These are phyloP conservation scores for Dothideomycetidae sp. DNA, from an alignment of 2,329 filamentous ascomycete genomes.

Conservation along the genomic window DNA sequence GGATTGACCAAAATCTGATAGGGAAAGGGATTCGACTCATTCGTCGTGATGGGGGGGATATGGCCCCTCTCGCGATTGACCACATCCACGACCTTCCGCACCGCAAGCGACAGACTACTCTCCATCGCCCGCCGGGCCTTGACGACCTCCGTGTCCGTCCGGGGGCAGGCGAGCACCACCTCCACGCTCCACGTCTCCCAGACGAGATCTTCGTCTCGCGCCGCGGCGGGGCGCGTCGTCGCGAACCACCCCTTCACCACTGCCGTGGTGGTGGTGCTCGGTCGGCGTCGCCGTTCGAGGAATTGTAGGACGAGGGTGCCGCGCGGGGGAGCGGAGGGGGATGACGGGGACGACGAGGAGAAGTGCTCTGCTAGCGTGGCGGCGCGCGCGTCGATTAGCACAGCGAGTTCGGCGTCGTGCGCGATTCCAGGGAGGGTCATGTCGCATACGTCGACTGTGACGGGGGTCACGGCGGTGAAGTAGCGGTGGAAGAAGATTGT, in stretches of 20 bases:
- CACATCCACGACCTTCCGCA: conserved; percentile 76
- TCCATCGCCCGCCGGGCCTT: conserved; percentile 88
- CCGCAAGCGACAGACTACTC: conserved; percentile 70
- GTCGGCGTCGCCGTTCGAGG: conserved; percentile 77
- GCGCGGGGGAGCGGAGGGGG: conserved; percentile 30
- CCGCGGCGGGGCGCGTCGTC: conserved; percentile 53
- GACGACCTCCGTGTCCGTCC: conserved; percentile 75
- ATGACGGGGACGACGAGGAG: conserved; percentile 30
- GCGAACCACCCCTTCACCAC: conserved; percentile 62
- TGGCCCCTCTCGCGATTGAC: conserved; percentile 87
- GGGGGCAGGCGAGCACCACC: conserved; percentile 79
- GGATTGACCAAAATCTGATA: conserved; percentile 87
- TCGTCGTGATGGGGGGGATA: conserved; percentile 91
- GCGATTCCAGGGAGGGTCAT: conserved; percentile 71
- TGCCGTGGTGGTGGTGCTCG: too few relatives aligned
- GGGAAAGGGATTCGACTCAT: conserved; percentile 82
- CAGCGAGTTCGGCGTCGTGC: conserved; percentile 79
- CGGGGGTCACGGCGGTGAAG: conserved; percentile 73
- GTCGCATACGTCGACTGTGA: conserved; percentile 78
- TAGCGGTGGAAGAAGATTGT: conserved; percentile 98
- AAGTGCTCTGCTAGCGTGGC: conserved; percentile 63
- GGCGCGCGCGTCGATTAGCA: conserved; percentile 80
- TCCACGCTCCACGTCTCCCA: conserved; percentile 96
- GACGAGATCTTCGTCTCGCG: conserved; percentile 81
- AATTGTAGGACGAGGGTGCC: conserved; percentile 81